Evolutionary conservation across 2,329 filamentous ascomycete species (phyloP), one percentile per base, ranked within the genome.

Genomic region (Colletotrichum spaethianum): DNA sequence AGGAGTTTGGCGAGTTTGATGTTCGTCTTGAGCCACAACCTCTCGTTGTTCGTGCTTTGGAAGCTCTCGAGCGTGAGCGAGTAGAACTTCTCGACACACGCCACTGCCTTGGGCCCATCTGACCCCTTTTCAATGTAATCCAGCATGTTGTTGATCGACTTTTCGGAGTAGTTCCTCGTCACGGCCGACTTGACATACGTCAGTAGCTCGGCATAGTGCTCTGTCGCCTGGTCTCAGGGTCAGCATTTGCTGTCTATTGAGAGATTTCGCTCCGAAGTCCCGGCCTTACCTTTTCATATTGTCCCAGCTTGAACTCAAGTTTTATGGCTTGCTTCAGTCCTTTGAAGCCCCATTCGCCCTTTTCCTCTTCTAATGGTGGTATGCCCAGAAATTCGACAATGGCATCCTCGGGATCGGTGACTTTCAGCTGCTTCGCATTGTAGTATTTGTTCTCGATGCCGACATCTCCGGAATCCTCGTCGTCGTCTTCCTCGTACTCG

Each of bases 361-460:
- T 99, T 81, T 98, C 94, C 65, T 91, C 84, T 82, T 99, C 96
- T 56, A 98, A 82, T 18, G 89, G 87, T 6, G 94, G 95, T 74
- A 99, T 93, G 40, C 91, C 93, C n/a, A 98, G 85, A 78, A 99
- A 99, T 81, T 98, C 96, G 44, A 92, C 91, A 67, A 99, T 93
- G 2, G 96, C 96, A 76, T 94, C 94, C 78, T 96, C 91, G 0
- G 96, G 95, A 70, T 95, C 94, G 74, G 92, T 92, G 53, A 88
- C 87, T 86, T 98, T 99, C 80, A 97, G 92, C 85, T 98, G 96
- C 84, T 99, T 99, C 53, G 96, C 96, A 83, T 98, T 98, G 88
- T 98, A 99, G 87, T 99, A 99, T 85, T 98, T 98, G 87, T 99
- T 99, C 82, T 99, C 96, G 81, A 98, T 97, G 76, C 96, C 95